Base-by-base conservation (phyloP, 2,329 filamentous ascomycete genomes). In the Zasmidium angulare region DNA sequence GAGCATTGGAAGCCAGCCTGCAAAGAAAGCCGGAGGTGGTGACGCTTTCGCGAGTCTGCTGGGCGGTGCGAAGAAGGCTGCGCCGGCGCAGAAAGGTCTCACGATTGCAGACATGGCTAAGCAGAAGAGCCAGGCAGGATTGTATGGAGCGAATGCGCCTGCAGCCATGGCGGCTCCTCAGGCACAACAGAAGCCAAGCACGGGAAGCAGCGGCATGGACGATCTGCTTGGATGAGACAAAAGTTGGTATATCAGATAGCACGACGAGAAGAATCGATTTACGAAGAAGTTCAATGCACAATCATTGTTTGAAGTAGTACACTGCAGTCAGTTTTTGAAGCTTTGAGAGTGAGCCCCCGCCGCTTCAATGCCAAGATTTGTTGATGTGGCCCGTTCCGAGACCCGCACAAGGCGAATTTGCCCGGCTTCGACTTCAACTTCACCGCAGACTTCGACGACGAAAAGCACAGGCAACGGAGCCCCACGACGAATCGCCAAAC, bases 31-130 rank as follows among this genome's bases (percentile, higher is more conserved):
- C 60, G 73, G 73, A 46, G 87, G 88, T 1, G 89, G 89, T 19
- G 95, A 99, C 75, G 93, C 90, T 0, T 99, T 99, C 69, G 93
- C 92, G 14, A 89, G 88, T 20, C 82, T 99, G 31, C 96, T 96
- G 86, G 88, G 88, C 60, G 86, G 85, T 65, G 56, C 71, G 46
- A 75, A 74, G 66, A 74, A 72, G 88, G 77, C 83, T 1, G 81
- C 77, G 83, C 86, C 83, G 12, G 81, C 79, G 10, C 79, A 82
- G 55, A 82, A 87, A 59, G 89, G 89, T 0, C 88, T 91, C 53
- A 93, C 93, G 56, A 84, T 99, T 78, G 93, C 92, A 26, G 93
- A 96, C 74, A 86, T 99, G 76, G 93, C 93, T n/a, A 97, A 97
- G 81, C 92, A 97, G 77, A 97, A 98, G 83, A 95, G 92, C 59